Percentiles rank a stretch among this genome's conserved stretches.
Conservation (phyloP, 2,329 filamentous ascomycete genomes). For the Phyllosticta citribraziliensis region DNA sequence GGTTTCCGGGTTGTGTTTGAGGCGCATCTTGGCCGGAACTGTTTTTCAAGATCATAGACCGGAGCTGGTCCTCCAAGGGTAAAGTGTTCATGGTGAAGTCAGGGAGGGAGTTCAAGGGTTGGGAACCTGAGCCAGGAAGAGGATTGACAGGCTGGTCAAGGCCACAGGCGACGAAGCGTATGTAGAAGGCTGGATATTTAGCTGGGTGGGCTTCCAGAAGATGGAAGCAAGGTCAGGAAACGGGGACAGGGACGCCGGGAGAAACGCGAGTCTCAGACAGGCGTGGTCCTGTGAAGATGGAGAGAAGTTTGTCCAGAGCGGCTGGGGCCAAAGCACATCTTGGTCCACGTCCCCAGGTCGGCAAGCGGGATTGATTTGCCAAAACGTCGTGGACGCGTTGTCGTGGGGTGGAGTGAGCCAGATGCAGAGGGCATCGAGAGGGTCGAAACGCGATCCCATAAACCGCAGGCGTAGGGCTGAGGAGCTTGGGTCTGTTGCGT, state of each 20-base stretch:
- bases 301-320: background rate
- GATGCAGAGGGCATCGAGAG: background rate
- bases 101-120: background rate
- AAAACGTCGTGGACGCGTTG: background rate
- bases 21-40: background rate
- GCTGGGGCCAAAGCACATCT: background rate
- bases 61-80: slow-evolving; percentile 48
- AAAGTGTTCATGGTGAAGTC: background rate
- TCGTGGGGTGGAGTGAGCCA: background rate
- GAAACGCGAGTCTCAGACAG: background rate
- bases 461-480: no score
- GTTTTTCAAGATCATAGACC: slow-evolving; percentile 50
- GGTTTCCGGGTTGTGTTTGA: background rate
- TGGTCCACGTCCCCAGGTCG: background rate
- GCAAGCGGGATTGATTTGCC: background rate
- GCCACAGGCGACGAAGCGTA: background rate
- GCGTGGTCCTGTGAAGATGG: background rate
- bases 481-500: no score
- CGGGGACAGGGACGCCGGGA: background rate
- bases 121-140: background rate
- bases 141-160: background rate
- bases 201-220: background rate
- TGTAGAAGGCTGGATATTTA: background rate
- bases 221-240: background rate
- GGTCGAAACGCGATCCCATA: no score